Evolutionary conservation across 495 filamentous ascomycete species (phyloP), one percentile per base, ranked within the genome.

Genomic region (Neurospora discreta): DNA sequence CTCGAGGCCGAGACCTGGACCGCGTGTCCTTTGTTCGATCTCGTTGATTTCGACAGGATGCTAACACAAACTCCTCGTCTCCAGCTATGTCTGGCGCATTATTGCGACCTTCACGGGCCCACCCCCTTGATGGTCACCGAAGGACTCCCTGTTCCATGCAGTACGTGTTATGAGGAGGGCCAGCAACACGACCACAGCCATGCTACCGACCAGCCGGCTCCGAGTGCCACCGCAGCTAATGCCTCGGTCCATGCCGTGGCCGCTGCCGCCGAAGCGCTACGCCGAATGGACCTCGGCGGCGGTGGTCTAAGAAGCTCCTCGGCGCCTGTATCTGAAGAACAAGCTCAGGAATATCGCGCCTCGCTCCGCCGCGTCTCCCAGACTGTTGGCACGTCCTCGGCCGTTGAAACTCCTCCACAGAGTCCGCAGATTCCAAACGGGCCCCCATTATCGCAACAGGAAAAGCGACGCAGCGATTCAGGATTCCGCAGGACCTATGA

Each of bases 121-220:
- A 97, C 94, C 68, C 95, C 94, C 69, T 90, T 98, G 80, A 92
- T 98, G 82, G 97, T 96, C 80, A 97, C 94, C 70, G 93, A 97
- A 82, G 91, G 92, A 68, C 84, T 92, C 33, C 91, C 92, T 1
- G 90, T 93, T 60, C 85, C 90, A 69, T 98, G 94, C 78, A 80
- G 84, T 70, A 88, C 90, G 79, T 98, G 94, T 78, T 89, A 83
- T 77, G 87, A 89, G 65, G 84, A 85, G 68, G 79, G 77, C 8
- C 68, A 71, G 20, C 60, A 60, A 43, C 71, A 68, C 44, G 69
- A 74, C 43, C 30, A 60, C 36, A 65, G 10, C 13, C 23, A 70
- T 39, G 69, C 33, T 18, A n/a, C 70, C 73, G 76, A 78, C 23
- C 76, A 81, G 46, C 77, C 81, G 39, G 80, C 75, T 70, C 79